A percentile compares a stretch with the other conserved stretches of the same genome.
phyloP scores from a whole-genome alignment of 441 rosid genomes.

The Breynia disticha region DNA sequence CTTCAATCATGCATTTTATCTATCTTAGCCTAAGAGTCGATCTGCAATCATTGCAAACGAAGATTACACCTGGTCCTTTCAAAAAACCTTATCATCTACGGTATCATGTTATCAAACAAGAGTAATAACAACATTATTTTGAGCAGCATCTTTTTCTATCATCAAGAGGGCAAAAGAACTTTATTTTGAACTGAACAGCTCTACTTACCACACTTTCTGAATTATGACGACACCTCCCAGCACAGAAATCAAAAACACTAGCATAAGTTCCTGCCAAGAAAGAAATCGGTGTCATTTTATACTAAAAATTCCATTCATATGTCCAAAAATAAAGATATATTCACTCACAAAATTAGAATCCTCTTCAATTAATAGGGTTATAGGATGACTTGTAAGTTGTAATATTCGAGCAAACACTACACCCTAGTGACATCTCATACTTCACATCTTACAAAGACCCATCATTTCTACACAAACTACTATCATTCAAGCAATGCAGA shows the following conservation, averaged over 20 bases:
- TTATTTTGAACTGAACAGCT: slow-evolving; percentile 8
- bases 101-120: background rate
- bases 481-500: background rate
- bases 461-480: no score
- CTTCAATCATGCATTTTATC: no score
- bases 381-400: no score
- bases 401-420: no score
- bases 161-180: background rate
- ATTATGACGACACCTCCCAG: slow-evolving; percentile 94
- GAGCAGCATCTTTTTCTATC: background rate
- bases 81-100: background rate
- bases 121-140: background rate
- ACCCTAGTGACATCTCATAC: no score
- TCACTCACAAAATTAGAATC: no score
- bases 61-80: background rate
- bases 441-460: no score
- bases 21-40: no score
- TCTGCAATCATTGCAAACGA: no score
- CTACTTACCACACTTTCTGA: slow-evolving; percentile 87
- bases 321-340: background rate
- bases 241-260: slow-evolving; percentile 76
- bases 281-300: background rate
- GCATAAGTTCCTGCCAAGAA: slow-evolving; percentile 48
- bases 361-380: no score
- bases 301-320: background rate